Evolutionary conservation across 345 rosid species (phyloP), one percentile per base, ranked within the genome.

Genomic region (Angophora floribunda): DNA sequence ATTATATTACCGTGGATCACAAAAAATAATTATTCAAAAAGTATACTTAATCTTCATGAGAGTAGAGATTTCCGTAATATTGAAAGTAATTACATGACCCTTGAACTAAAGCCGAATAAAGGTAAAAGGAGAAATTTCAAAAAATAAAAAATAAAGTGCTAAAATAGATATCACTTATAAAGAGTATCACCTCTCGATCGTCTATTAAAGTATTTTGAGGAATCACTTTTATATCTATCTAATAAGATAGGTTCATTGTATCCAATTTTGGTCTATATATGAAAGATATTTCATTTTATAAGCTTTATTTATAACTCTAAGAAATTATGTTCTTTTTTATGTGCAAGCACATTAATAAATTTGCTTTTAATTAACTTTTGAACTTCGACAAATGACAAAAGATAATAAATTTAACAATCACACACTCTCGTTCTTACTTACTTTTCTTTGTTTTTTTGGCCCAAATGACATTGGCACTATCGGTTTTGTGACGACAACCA

Each of bases 181-280:
- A 55, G 9, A 55, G 28, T 55, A 24, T 55, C 28, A 4, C 0
- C 1, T 22, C 0, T 55, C 1, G 0, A 55, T 21, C 22, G 21
- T 2, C 11, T 10, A 22, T 55, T 22, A 26, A 55, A 22, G 61
- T 55, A 4, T 21, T 8, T 1, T 53, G 12, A 4, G 21, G 4
- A 21, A 55, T 22, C 28, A 22, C 2, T 21, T 55, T 55, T 8
- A 21, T 10, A 55, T 55, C 21, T 55, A 55, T 55, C 28, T 55
- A 4, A 55, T 55, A 22, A 55, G 61, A 21, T 22, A 55, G 9
- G 21, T 55, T 1, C 11, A 21, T 0, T 3, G 1, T 55, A 22
- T 55, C 28, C 21, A 55, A 19, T 55, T 0, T 55, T 21, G 1
- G 21, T 55, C 28, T 22, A 55, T 55, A 22, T 55, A 55, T 22